A percentile compares a stretch with the other conserved stretches of the same genome.
phyloP scores from a whole-genome alignment of 192 early-diverging fungal genomes.

The Chytriomyces confervae region DNA sequence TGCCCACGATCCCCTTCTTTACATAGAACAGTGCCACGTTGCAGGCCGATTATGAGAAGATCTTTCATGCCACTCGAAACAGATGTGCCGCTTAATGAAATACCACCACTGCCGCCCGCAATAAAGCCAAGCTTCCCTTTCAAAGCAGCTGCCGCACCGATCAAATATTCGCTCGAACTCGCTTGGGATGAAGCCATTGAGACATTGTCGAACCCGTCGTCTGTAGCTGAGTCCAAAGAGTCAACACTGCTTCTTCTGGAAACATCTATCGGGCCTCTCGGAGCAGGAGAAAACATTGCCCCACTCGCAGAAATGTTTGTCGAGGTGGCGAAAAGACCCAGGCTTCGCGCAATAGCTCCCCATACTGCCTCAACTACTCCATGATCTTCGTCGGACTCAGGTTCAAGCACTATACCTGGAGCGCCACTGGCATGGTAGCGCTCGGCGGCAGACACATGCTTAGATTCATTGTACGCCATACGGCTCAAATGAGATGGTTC shows the following conservation, averaged over 20 bases:
- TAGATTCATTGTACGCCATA: too few species aligned
- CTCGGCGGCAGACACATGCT: neutral
- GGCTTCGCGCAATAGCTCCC: neutral
- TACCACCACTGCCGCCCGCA: too few species aligned
- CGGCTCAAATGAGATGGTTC: too few species aligned
- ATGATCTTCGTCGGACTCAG: conserved; percentile 10
- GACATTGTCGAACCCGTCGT: neutral
- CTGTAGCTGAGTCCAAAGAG: conserved; percentile 13
- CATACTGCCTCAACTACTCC: neutral
- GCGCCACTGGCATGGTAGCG: neutral
- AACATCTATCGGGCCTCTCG: neutral
- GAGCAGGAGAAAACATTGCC: neutral
- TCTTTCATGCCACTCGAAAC: conserved; percentile 24
- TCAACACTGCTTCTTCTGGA: conserved; percentile 5
- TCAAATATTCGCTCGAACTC: neutral
- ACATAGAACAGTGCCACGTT: conserved; percentile 74
- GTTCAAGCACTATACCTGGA: conserved; percentile 11
- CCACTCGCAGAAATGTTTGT: neutral
- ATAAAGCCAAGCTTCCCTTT: too few species aligned
- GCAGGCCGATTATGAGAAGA: conserved; percentile 59
- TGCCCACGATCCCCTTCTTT: conserved; percentile 82
- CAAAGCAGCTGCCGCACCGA: too few species aligned
- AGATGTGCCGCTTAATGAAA: too few species aligned
- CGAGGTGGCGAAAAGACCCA: neutral
- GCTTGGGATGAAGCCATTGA: conserved; percentile 22